Evolutionary conservation across 164 flowering plant species (phyloP).

Genomic region (Kalanchoe fedtschenkoi): DNA sequence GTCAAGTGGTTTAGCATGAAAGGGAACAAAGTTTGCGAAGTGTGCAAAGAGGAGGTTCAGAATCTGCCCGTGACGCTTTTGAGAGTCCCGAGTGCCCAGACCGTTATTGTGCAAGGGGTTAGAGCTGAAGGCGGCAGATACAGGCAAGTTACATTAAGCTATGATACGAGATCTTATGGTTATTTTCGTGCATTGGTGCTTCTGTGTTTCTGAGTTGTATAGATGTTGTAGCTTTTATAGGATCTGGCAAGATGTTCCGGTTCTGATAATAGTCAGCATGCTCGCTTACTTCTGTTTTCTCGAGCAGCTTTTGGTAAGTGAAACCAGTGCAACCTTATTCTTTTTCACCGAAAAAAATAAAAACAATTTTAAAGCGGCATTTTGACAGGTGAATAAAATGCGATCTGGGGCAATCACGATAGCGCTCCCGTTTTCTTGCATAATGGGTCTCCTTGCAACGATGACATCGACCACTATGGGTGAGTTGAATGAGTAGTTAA

Average conservation of each 20-base stretch:
- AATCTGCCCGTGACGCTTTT: conserved; percentile 62
- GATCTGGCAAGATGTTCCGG: conserved; percentile 42
- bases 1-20: conserved; percentile 72
- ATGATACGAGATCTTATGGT: too few species aligned
- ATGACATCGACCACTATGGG: conserved; percentile 47
- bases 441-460: conserved; percentile 39
- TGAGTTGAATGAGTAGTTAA: conserved; percentile 8
- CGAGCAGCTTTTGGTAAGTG: conserved; percentile 43
- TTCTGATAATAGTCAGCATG: conserved; percentile 42
- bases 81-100: conserved; percentile 31
- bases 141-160: too few species aligned
- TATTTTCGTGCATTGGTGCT: too few species aligned
- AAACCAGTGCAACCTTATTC: background rate
- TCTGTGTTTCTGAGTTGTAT: too few species aligned
- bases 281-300: too few species aligned
- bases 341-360: background rate
- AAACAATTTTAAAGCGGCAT: background rate
- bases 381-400: conserved; percentile 26
- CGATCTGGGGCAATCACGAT: conserved; percentile 39
- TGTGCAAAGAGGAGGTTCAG: conserved; percentile 62
- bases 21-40: conserved; percentile 69
- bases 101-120: conserved; percentile 11
- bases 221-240: conserved; percentile 13
- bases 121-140: too few species aligned
- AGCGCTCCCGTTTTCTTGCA: conserved; percentile 41